Conservation (phyloP, 257 asterid genomes). For the Solanum tarijense region DNA sequence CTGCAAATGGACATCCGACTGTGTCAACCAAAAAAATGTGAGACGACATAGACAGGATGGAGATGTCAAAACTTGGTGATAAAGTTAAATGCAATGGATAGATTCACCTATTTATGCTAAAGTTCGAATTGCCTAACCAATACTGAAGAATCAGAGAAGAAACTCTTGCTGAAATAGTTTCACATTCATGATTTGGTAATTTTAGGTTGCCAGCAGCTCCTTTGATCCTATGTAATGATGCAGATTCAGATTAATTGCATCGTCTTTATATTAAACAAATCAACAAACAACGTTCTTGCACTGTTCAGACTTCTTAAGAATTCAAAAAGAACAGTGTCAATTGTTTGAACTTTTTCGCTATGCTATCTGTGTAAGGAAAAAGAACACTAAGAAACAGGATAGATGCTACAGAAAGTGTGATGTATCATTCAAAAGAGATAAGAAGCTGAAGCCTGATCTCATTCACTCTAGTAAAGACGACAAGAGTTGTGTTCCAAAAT, state of each 20-base stretch:
- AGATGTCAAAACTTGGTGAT: neutral
- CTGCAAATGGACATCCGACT: neutral
- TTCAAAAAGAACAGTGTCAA: neutral
- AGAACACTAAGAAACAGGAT: neutral
- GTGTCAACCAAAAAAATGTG: neutral
- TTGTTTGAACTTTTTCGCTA: neutral
- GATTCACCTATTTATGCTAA: neutral
- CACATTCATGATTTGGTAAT: neutral
- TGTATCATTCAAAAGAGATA: neutral
- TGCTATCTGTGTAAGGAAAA: neutral
- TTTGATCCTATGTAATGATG: neutral
- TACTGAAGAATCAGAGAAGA: neutral
- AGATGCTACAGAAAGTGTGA: neutral
- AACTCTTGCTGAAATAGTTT: neutral
- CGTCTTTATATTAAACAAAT: neutral
- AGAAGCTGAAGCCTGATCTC: neutral
- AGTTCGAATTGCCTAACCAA: neutral
- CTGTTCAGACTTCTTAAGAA: neutral
- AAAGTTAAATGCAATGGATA: neutral
- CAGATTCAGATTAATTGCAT: neutral
- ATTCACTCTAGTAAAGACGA: neutral
- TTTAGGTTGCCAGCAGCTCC: neutral
- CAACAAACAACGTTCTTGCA: neutral
- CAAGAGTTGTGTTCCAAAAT: neutral
- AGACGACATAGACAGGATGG: neutral